These are phyloP conservation scores for Hypoxylon sp. DNA, from an alignment of 2,329 filamentous ascomycete species.

Conservation along the genomic window DNA sequence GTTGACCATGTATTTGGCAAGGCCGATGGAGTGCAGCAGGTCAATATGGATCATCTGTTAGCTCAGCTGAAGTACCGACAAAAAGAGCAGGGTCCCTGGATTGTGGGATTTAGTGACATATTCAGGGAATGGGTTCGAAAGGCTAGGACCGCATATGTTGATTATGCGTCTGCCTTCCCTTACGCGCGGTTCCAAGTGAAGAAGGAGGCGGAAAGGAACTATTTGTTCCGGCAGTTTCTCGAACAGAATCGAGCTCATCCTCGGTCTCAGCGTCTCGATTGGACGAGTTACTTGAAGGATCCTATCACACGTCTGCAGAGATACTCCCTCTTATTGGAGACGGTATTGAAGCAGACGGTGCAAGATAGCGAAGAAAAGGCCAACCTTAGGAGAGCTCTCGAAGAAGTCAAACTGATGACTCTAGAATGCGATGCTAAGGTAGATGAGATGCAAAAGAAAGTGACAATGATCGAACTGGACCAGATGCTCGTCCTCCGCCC, in stretches of 20 bases:
- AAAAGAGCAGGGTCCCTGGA: slow-evolving; percentile 95
- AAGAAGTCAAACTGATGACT: slow-evolving; percentile 91
- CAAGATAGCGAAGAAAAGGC: slow-evolving; percentile 90
- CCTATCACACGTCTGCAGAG: slow-evolving; percentile 93
- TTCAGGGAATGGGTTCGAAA: slow-evolving; percentile 99
- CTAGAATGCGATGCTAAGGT: slow-evolving; percentile 92
- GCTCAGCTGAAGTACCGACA: slow-evolving; percentile 97
- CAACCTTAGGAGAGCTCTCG: slow-evolving; percentile 84
- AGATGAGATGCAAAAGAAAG: slow-evolving; percentile 90
- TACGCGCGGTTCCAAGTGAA: slow-evolving; percentile 85
- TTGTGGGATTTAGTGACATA: slow-evolving; percentile 93
- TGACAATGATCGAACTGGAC: slow-evolving; percentile 86
- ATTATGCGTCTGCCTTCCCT: slow-evolving; percentile 90
- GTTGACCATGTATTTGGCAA: slow-evolving; percentile 89
- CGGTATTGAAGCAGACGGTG: slow-evolving; percentile 84
- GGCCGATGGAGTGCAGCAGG: slow-evolving; percentile 85
- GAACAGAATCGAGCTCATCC: slow-evolving; percentile 83
- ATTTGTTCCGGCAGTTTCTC: slow-evolving; percentile 87
- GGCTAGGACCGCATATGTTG: slow-evolving; percentile 87
- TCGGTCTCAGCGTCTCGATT: slow-evolving; percentile 83
- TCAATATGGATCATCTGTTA: slow-evolving; percentile 92
- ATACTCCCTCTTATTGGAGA: slow-evolving; percentile 85
- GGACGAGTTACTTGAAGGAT: slow-evolving; percentile 93
- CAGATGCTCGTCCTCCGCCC: slow-evolving; percentile 86
- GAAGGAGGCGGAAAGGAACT: slow-evolving; percentile 84